phyloP scores from a whole-genome alignment of 768 basidiomycete species.

The Phlegmacium glaucopus region DNA sequence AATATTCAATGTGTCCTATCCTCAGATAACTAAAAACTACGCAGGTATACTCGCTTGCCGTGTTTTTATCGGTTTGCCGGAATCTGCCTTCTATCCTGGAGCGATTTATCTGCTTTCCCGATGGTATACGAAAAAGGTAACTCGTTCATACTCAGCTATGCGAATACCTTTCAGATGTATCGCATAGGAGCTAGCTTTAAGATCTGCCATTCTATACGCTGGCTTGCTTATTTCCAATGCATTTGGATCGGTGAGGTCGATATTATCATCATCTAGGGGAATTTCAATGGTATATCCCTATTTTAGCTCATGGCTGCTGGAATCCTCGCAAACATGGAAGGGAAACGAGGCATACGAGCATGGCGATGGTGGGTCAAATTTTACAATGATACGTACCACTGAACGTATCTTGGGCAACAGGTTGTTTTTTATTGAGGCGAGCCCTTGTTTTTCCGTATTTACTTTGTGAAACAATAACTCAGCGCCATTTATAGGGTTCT shows the following conservation, averaged over 20 bases:
- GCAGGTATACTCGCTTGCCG: conserved; percentile 53
- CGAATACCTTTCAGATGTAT: neutral
- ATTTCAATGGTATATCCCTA: neutral
- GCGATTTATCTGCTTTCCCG: conserved; percentile 44
- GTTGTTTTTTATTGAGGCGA: conserved; percentile 70
- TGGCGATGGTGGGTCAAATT: conserved; percentile 57
- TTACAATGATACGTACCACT: neutral
- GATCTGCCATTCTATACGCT: conserved; percentile 56
- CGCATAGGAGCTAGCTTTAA: conserved; percentile 58
- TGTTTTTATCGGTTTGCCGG: conserved; percentile 61
- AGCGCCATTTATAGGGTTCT: conserved; percentile 40
- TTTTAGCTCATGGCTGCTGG: conserved; percentile 68
- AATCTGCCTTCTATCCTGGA: conserved; percentile 68
- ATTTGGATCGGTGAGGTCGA: conserved; percentile 55
- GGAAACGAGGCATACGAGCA: conserved; percentile 58
- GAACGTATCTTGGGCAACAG: conserved; percentile 23
- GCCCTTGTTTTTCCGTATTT: neutral
- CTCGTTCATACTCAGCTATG: neutral
- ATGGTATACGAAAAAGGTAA: conserved; percentile 57
- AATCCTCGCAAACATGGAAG: conserved; percentile 67
- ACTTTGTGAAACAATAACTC: neutral
- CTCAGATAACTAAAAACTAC: conserved; percentile 51
- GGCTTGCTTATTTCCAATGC: conserved; percentile 65
- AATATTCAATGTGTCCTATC: neutral
- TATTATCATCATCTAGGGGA: neutral